A percentile compares a stretch with the other conserved stretches of the same genome.
These are phyloP conservation scores for Gymnopus androsaceus DNA, from an alignment of 1,284 basidiomycete genomes.

Conservation along the genomic window DNA sequence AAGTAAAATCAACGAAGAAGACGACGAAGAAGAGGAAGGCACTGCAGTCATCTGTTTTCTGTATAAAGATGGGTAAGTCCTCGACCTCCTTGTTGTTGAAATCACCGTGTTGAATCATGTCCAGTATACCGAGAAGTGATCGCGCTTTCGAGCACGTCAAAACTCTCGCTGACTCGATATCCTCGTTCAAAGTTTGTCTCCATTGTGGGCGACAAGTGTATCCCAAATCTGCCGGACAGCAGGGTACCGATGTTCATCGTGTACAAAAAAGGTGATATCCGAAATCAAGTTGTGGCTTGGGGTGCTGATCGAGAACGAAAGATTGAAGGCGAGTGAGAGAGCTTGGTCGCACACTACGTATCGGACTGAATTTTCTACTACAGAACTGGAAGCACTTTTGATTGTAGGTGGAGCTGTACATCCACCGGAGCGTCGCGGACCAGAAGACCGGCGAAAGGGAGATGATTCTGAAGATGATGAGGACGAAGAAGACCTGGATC, in stretches of 20 bases:
- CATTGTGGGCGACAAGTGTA: constrained; percentile 94
- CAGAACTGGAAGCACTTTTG: constrained; percentile 73
- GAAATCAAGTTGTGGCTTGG: constrained; percentile 85
- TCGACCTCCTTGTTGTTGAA: constrained; percentile 2
- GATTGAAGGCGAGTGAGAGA: constrained; percentile 71
- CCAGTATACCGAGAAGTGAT: constrained; percentile 79
- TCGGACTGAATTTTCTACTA: constrained; percentile 13
- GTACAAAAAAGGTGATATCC: constrained; percentile 89
- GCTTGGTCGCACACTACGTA: constrained; percentile 1
- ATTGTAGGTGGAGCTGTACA: constrained; percentile 63
- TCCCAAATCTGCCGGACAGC: constrained; percentile 91
- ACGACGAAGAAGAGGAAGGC: constrained; percentile 64
- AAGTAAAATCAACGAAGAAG: constrained; percentile 72
- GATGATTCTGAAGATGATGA: constrained; percentile 46
- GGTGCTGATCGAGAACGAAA: constrained; percentile 75
- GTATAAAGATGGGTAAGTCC: constrained; percentile 80
- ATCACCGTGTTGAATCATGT: constrained; percentile 1
- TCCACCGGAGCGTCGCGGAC: constrained; percentile 43
- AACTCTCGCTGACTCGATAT: constrained; percentile 76
- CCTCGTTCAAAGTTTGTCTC: constrained; percentile 95
- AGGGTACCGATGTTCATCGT: constrained; percentile 92
- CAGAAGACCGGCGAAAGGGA: constrained; percentile 33
- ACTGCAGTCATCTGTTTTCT: constrained; percentile 88
- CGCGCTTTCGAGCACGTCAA: constrained; percentile 74
- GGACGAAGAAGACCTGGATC: constrained; percentile 45